phyloP scores from a whole-genome alignment of 1,284 basidiomycete species.

The Paramarasmius palmivorus region DNA sequence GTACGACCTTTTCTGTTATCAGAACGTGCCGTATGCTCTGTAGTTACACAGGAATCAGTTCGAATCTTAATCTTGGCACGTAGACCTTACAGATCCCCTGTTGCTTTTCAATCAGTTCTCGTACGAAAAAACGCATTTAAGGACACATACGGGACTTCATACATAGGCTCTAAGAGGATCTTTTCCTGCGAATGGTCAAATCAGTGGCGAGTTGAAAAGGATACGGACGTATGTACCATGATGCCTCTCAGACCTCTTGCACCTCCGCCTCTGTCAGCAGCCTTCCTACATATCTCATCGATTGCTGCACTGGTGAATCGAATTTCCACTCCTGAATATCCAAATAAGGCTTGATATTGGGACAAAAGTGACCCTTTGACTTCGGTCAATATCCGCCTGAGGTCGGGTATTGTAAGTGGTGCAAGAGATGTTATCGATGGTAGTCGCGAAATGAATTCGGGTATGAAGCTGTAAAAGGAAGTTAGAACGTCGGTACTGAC shows the following conservation, averaged over 20 bases:
- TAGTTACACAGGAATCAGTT: constrained; percentile 9
- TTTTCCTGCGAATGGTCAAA: constrained; percentile 53
- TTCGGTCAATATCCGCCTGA: constrained; percentile 89
- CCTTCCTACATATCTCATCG: constrained; percentile 78
- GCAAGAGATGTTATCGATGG: constrained; percentile 85
- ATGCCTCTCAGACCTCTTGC: constrained; percentile 88
- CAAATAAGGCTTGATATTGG: constrained; percentile 85
- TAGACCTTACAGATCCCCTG: constrained; percentile 38
- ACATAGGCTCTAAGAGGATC: constrained; percentile 85
- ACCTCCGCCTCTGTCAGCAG: constrained; percentile 81
- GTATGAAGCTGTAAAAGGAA: constrained; percentile 70
- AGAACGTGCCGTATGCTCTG: constrained; percentile 46
- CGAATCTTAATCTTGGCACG: not conserved
- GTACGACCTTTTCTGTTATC: constrained; percentile 44
- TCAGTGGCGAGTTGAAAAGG: not conserved
- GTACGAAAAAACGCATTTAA: constrained; percentile 3
- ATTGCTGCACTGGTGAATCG: constrained; percentile 76
- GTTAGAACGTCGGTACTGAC: not conserved
- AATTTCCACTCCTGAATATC: constrained; percentile 79
- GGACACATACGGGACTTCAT: constrained; percentile 83
- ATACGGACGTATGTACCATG: constrained; percentile 53
- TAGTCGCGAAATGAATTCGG: constrained; percentile 90
- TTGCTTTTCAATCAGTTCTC: not conserved
- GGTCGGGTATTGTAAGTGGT: constrained; percentile 71
- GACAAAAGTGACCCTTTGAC: constrained; percentile 89